Percentiles rank a stretch among this genome's conserved stretches.
These are phyloP conservation scores for Deuterostichococcus epilithicus DNA, from an alignment of 139 green algal species.

Conservation along the genomic window DNA sequence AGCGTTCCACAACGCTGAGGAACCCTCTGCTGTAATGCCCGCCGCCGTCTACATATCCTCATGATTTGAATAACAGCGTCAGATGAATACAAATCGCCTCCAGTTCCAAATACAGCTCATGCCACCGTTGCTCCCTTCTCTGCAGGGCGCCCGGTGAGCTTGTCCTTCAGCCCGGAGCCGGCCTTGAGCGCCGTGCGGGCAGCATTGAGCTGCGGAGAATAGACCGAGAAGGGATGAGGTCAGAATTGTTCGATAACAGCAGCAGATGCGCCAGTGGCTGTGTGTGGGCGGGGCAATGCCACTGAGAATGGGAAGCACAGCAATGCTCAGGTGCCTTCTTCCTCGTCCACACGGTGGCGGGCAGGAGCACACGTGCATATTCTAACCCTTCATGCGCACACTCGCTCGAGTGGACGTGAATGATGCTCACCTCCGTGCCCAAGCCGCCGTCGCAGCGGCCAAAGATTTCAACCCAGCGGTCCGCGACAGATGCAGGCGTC, in stretches of 20 bases:
- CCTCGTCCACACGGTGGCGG: too few relatives aligned
- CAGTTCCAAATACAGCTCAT: background rate
- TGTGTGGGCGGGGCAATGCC: too few relatives aligned
- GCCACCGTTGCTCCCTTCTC: background rate
- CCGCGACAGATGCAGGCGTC: background rate
- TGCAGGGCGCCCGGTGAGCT: background rate
- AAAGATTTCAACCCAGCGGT: conserved; percentile 18
- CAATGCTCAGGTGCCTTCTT: too few relatives aligned
- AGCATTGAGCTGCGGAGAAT: background rate
- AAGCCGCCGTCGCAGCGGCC: background rate
- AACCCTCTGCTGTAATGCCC: too few relatives aligned
- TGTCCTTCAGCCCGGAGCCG: background rate
- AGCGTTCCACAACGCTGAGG: too few relatives aligned
- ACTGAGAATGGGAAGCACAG: too few relatives aligned
- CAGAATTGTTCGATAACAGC: background rate
- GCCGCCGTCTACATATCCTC: too few relatives aligned
- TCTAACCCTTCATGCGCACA: background rate
- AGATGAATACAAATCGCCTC: too few relatives aligned
- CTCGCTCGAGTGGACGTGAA: too few relatives aligned
- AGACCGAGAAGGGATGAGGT: background rate
- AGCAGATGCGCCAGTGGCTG: too few relatives aligned
- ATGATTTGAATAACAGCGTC: too few relatives aligned
- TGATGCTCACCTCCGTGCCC: too few relatives aligned
- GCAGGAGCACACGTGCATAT: background rate
- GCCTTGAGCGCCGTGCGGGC: background rate